Percentiles rank a stretch among this genome's conserved stretches.
Conservation (phyloP, 345 rosid genomes). For the Aquilaria yunnanensis region DNA sequence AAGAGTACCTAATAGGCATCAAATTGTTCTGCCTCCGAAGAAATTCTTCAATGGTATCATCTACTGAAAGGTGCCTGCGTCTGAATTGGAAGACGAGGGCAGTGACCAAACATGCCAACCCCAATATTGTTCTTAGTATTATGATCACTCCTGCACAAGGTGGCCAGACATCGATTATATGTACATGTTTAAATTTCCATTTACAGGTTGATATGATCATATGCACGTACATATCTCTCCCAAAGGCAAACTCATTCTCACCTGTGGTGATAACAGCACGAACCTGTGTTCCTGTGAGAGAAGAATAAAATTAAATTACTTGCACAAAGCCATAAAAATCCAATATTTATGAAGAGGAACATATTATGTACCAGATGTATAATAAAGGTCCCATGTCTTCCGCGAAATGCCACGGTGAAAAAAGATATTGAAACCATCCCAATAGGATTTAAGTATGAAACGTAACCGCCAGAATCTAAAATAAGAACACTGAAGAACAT, state of each 20-base stretch:
- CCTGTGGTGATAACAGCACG: neutral
- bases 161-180: neutral
- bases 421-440: neutral
- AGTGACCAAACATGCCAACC: neutral
- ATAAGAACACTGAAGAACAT: neutral
- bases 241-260: neutral
- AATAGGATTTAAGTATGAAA: neutral
- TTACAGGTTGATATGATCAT: neutral
- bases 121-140: neutral
- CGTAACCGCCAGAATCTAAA: constrained; percentile 5
- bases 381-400: neutral
- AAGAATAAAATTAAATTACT: neutral
- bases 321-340: too few relatives aligned
- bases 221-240: neutral
- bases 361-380: neutral
- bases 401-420: neutral
- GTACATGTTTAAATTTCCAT: too few relatives aligned
- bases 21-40: neutral
- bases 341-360: neutral
- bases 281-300: constrained; percentile 2
- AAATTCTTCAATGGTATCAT: constrained; percentile 8
- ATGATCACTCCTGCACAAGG: neutral
- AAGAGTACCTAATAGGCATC: constrained; percentile 1
- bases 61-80: neutral
- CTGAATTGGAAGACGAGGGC: neutral